Percentiles rank a stretch among this genome's conserved stretches.
phyloP scores from a whole-genome alignment of 306 rosid species.

The Ammopiptanthus mongolicus region DNA sequence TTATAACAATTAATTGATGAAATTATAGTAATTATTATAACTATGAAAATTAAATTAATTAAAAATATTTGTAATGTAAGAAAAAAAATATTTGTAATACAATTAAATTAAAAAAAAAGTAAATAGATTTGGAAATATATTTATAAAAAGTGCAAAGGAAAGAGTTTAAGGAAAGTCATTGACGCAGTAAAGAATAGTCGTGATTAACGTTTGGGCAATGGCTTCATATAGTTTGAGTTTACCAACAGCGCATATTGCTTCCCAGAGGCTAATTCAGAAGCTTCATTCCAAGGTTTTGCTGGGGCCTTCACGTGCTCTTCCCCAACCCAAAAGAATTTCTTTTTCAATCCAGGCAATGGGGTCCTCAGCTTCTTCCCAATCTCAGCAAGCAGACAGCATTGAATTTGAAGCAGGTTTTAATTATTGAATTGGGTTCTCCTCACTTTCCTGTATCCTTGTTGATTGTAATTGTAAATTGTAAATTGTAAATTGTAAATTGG shows the following conservation, averaged over 20 bases:
- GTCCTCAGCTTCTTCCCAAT: conserved; percentile 70
- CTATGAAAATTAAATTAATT: too few species aligned
- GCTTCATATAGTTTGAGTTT: conserved; percentile 42
- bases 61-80: too few species aligned
- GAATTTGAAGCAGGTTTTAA: conserved; percentile 43
- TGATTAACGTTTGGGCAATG: conserved; percentile 28
- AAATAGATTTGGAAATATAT: too few species aligned
- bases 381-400: conserved; percentile 45
- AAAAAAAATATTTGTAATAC: too few species aligned
- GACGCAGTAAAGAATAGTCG: background rate
- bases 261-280: conserved; percentile 21
- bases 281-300: conserved; percentile 29
- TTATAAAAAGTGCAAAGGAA: too few species aligned
- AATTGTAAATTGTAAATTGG: background rate
- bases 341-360: conserved; percentile 66
- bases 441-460: background rate
- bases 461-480: too few species aligned
- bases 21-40: too few species aligned
- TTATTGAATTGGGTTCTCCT: background rate
- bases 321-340: conserved; percentile 34
- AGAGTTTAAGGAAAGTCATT: background rate
- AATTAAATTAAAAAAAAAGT: too few species aligned
- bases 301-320: conserved; percentile 25
- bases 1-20: too few species aligned
- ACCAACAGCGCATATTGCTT: conserved; percentile 29